Base-by-base conservation (phyloP, 306 rosid species). In the Calophaca sinica region DNA sequence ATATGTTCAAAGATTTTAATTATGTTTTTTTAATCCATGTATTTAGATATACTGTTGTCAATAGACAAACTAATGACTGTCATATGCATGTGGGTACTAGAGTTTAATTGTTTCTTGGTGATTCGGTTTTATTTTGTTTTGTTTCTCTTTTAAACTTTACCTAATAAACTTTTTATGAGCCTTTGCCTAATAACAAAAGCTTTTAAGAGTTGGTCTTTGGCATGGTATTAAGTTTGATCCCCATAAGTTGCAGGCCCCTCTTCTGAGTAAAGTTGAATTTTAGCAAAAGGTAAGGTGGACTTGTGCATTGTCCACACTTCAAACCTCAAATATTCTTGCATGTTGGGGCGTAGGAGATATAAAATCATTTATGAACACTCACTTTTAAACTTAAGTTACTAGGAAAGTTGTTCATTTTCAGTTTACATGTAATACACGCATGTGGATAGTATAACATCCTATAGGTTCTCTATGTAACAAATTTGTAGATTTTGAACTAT, bases 401-500 rank as follows among this genome's bases (percentile, higher is more conserved):
- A 69, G 49, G 15, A 51, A 15, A 33, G 45, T 20, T 38, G n/a
- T 20, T 70, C 29, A 11, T 53, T 5, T 15, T 31, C 5, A 42
- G 20, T 69, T 71, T 41, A n/a, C 45, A 8, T 36, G 20, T 52
- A 5, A 5, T 49, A 9, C 14, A 49, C 10, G 29, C 4, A 11
- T 54, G 28, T 5, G 8, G 13, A 44, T 54, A 20, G 36, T 20
- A 35, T 38, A 73, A 48, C 38, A 36, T n/a, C 55, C 12, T 46
- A 48, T 66, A 13, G 42, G 32, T 57, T 32, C 55, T 73, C 8
- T 66, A 10, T 66, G 5, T 48, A 29, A 41, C 38, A 12, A 45
- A 50, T 71, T n/a, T 20, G 9, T 49, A 9, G 39, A 66, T 80
- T 73, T 64, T 65, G 41, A 62, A 5, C 39, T 33, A 20, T 72